phyloP scores from a whole-genome alignment of 192 early-diverging fungal species.

The Gigaspora rosea region DNA sequence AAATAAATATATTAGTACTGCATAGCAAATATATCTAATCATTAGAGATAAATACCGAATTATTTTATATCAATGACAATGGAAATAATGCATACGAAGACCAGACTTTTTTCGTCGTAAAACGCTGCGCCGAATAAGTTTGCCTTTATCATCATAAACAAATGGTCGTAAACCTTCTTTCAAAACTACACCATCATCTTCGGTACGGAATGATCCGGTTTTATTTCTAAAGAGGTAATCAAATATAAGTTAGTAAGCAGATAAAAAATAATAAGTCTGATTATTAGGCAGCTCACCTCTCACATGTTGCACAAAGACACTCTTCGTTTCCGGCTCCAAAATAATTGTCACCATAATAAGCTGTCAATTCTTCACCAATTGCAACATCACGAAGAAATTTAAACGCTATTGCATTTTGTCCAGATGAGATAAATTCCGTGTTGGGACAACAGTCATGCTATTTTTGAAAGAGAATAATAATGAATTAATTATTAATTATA shows the following conservation, averaged over 20 bases:
- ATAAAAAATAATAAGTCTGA: not conserved
- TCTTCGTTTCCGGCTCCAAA: constrained; percentile 64
- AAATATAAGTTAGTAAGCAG: not conserved
- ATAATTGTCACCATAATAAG: constrained; percentile 61
- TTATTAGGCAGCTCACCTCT: constrained; percentile 29
- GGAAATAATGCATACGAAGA: not conserved
- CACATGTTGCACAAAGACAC: constrained; percentile 62
- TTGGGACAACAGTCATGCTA: constrained; percentile 68
- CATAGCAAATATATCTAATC: too few species aligned
- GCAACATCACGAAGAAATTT: constrained; percentile 50
- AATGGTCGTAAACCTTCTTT: constrained; percentile 16
- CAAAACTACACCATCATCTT: not conserved
- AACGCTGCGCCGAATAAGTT: not conserved
- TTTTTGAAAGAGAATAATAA: constrained; percentile 11
- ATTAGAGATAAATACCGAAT: too few species aligned
- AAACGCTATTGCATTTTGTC: constrained; percentile 57
- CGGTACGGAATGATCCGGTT: not conserved
- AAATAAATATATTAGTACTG: too few species aligned
- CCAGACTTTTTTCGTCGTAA: not conserved
- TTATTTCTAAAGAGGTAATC: not conserved
- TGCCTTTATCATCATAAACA: constrained; percentile 11
- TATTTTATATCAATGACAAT: too few species aligned
- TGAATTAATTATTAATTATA: constrained; percentile 1
- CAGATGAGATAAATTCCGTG: constrained; percentile 48
- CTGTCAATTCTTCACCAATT: constrained; percentile 61